These are phyloP conservation scores for Blastocystis sp. DNA, from an alignment of 352 stramenopile species.

Conservation along the genomic window DNA sequence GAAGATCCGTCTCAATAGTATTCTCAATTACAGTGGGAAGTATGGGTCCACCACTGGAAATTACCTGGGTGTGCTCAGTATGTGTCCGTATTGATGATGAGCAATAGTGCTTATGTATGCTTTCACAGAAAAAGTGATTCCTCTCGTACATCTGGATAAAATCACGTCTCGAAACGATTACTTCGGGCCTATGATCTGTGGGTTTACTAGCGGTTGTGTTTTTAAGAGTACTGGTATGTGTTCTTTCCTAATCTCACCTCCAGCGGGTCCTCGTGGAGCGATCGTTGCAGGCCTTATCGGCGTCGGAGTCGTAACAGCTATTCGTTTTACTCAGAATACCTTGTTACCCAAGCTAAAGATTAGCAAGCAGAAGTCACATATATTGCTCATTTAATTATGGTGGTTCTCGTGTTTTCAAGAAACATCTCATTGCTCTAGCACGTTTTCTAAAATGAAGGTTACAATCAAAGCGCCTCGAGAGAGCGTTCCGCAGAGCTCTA, in stretches of 20 bases:
- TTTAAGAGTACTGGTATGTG: conserved; percentile 45
- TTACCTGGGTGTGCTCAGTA: conserved; percentile 8
- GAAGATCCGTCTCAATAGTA: conserved; percentile 59
- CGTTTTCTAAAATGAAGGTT: background rate
- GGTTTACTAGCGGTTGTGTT: conserved; percentile 15
- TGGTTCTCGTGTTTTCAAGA: background rate
- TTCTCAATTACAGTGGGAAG: conserved; percentile 56
- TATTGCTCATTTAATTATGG: conserved; percentile 50
- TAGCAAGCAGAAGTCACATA: conserved; percentile 19
- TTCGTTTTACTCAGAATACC: conserved; percentile 48
- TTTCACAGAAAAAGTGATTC: background rate
- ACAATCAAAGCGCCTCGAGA: background rate
- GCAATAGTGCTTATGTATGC: conserved; percentile 17
- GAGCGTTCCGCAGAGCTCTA: conserved; percentile 4
- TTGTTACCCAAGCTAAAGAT: conserved; percentile 32
- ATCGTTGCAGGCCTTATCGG: conserved; percentile 35
- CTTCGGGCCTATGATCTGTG: conserved; percentile 45
- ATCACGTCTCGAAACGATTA: conserved; percentile 17
- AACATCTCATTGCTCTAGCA: background rate
- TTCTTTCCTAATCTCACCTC: background rate
- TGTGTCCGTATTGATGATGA: background rate
- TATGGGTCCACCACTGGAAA: conserved; percentile 21
- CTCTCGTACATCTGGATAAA: background rate
- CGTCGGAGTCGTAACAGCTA: conserved; percentile 3
- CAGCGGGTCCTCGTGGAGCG: conserved; percentile 26